Base-by-base conservation (phyloP, 495 filamentous ascomycete genomes). In the Geoglossum glabrum region DNA sequence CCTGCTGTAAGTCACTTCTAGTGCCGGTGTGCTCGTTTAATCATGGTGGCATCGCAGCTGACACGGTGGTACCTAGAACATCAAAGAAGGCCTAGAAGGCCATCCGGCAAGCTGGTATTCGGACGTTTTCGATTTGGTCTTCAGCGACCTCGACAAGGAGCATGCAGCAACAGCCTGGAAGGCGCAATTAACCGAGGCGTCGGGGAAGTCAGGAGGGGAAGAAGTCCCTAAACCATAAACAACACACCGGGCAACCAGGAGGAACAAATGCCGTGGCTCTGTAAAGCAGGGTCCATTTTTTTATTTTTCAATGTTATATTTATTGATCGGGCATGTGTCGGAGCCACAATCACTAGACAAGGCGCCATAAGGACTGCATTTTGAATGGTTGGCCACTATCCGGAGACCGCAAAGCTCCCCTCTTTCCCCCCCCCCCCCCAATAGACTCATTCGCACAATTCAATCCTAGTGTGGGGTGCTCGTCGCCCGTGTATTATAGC, bases 41-140 rank as follows among this genome's bases (percentile, higher is more conserved):
- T 55, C 38, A n/a, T 56, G 2, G 28, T 56, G 38, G n/a, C 28
- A 23, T 56, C 21, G 31, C 49, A n/a, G 38, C 56, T 50, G 26
- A 58, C 54, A 23, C n/a, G 23, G 25, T 2, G 45, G 38, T 58
- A 49, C 56, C 26, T 55, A 98, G 93, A 96, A 96, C 64, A 97
- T 99, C 74, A 97, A 97, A 69, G 75, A 92, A 65, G 90, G 86
- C 60, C 82, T 99, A 60, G 84, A 94, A 65, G 93, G 93, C 64
- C 81, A 81, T 60, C 82, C 93, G 0, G 90, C 83, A 25, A 81
- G 75, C 68, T 99, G 93, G 93, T 99, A 96, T 74, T 79, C 78
- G 9, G 90, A 97, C 55, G 86, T 97, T 31, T 97, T 95, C 68
- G 78, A 90, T 54, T 72, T 96, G 28, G 83, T 95, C 57, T 99